Percentiles rank a stretch among this genome's conserved stretches.
Conservation (phyloP, 2,329 filamentous ascomycete genomes). For the Curvularia hawaiiensis region DNA sequence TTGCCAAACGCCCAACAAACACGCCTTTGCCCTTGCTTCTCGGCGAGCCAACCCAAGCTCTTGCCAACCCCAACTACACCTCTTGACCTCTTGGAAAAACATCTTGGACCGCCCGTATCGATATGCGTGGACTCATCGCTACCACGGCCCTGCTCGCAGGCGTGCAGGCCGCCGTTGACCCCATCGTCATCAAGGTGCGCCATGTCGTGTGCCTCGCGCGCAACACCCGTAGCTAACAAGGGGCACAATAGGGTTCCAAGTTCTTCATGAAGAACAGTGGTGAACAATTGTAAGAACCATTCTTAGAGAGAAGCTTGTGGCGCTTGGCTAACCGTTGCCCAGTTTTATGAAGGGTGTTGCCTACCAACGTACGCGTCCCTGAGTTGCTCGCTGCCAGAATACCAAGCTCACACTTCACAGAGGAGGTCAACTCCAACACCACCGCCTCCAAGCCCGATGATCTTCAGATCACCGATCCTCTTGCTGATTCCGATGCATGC, state of each 20-base stretch:
- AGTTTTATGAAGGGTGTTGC: slow-evolving; percentile 90
- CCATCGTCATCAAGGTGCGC: slow-evolving; percentile 72
- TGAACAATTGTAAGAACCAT: slow-evolving; percentile 62
- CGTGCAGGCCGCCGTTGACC: slow-evolving; percentile 62
- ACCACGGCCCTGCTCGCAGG: slow-evolving; percentile 59
- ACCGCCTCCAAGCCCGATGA: slow-evolving; percentile 56
- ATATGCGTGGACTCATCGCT: slow-evolving; percentile 61
- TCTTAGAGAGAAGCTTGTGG: background rate
- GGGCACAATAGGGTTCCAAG: slow-evolving; percentile 70
- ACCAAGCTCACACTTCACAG: slow-evolving; percentile 27
- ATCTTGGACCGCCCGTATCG: slow-evolving; percentile 39
- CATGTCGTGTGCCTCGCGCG: slow-evolving; percentile 8
- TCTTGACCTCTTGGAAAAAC: slow-evolving; percentile 37
- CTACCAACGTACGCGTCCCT: slow-evolving; percentile 69
- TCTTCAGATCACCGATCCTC: slow-evolving; percentile 76
- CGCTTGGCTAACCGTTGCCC: slow-evolving; percentile 22
- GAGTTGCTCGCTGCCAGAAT: background rate
- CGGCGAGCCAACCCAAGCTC: slow-evolving; percentile 33
- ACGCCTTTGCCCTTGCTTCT: slow-evolving; percentile 22
- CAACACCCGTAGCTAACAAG: slow-evolving; percentile 15
- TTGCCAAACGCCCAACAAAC: slow-evolving; percentile 13
- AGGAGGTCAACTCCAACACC: slow-evolving; percentile 64
- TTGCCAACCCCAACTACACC: slow-evolving; percentile 30
- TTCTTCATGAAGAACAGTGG: slow-evolving; percentile 89
- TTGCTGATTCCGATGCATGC: slow-evolving; percentile 74